Evolutionary conservation across 768 basidiomycete genomes (phyloP), one percentile per base, ranked within the genome.

Genomic region (Podaxis sp.): DNA sequence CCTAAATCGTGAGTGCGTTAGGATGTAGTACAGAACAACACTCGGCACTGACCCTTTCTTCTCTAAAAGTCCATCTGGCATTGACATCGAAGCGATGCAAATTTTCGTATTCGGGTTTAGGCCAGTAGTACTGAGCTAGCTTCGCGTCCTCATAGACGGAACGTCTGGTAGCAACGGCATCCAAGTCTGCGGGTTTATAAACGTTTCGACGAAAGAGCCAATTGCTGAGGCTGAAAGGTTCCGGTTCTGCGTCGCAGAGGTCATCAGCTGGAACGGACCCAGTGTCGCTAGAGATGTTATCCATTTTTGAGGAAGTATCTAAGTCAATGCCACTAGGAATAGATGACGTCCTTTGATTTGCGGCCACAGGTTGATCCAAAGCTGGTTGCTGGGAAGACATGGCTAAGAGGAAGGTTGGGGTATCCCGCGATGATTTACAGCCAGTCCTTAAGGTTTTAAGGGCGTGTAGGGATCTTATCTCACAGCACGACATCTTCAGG

Each of bases 31-130:
- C 15, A 36, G 17, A 11, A 52, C 17, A 33, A 41, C 30, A 8
- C 17, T 20, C n/a, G 33, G 36, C 0, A 68, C 74, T 58, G 33
- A 78, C 80, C 69, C 70, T 76, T 67, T 88, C 84, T 68, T 88
- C 86, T 44, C 78, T 70, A 60, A 78, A 77, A 2, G 86, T 87
- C 87, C 87, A 89, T 17, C 87, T 77, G 48, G 82, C 82, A 38
- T 73, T 74, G 20, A 20, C n/a, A 22, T 46, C 44, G 59, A 88
- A 87, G 6, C 86, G 78, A 59, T 83, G 82, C 10, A 82, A 64
- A 66, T 85, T 86, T 69, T 87, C 85, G 51, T 84, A 86, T 2
- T 79, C 73, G 0, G 75, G 63, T 60, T 78, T 83, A 1, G 85
- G 85, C 81, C 77, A 81, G 66, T 81, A 82, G 55, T 80, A 76